A percentile compares a stretch with the other conserved stretches of the same genome.
These are phyloP conservation scores for Chloranthus sessilifolius DNA, from an alignment of 164 flowering plant species.

Conservation along the genomic window DNA sequence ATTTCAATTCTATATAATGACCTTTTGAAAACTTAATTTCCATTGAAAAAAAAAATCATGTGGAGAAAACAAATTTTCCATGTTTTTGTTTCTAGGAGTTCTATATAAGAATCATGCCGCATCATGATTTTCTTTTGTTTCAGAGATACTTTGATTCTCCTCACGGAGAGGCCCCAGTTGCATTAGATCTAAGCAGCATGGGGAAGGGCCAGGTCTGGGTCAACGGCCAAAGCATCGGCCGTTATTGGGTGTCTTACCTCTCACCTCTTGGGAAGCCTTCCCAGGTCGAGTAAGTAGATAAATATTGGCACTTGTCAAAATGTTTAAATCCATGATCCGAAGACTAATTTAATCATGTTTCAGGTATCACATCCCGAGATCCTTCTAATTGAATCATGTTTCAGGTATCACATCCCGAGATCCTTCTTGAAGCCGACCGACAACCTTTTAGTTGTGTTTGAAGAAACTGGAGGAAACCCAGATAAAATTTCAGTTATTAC, in stretches of 20 bases:
- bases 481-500: constrained; percentile 27
- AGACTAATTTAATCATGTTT: too few relatives aligned
- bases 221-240: constrained; percentile 76
- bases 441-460: constrained; percentile 70
- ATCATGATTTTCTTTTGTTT: too few relatives aligned
- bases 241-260: constrained; percentile 65
- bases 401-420: constrained; percentile 85
- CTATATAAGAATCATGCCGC: too few relatives aligned
- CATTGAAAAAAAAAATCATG: too few relatives aligned
- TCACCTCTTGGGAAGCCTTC: constrained; percentile 58
- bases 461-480: constrained; percentile 61
- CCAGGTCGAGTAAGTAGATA: constrained; percentile 59
- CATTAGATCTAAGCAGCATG: constrained; percentile 50
- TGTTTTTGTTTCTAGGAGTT: too few relatives aligned
- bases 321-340: neutral
- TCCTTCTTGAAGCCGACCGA: constrained; percentile 54
- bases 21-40: too few relatives aligned
- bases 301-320: neutral
- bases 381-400: constrained; percentile 32
- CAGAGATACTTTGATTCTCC: constrained; percentile 78
- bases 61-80: too few relatives aligned
- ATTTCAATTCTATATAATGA: too few relatives aligned
- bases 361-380: constrained; percentile 63
- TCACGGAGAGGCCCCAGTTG: constrained; percentile 61
- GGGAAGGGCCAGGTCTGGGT: constrained; percentile 77